Evolutionary conservation across 164 flowering plant genomes (phyloP).

Genomic region (Piper betle): DNA sequence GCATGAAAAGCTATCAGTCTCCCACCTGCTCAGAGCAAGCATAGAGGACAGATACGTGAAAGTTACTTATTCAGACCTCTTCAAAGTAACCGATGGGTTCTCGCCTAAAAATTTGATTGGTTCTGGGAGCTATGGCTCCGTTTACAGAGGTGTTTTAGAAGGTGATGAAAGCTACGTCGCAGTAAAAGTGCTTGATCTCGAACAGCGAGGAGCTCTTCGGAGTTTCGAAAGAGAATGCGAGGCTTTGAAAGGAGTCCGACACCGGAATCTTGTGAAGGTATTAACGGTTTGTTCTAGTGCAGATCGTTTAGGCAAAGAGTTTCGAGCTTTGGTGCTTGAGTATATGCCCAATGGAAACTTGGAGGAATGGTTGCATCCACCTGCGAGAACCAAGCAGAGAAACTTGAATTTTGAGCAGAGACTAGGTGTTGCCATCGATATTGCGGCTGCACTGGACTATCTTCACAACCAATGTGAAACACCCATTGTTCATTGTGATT

Average conservation of each 20-base stretch:
- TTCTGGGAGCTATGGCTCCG: slow-evolving; percentile 10
- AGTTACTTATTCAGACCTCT: slow-evolving; percentile 10
- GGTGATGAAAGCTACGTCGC: slow-evolving; percentile 1
- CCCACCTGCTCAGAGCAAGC: not conserved
- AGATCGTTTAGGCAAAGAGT: slow-evolving; percentile 9
- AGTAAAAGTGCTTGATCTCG: slow-evolving; percentile 13
- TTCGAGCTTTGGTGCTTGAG: slow-evolving; percentile 12
- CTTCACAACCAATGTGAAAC: slow-evolving; percentile 17
- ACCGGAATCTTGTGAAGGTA: slow-evolving; percentile 12
- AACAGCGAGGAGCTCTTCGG: slow-evolving; percentile 10
- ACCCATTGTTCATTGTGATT: slow-evolving; percentile 10
- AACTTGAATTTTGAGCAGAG: slow-evolving; percentile 15
- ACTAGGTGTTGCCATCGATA: slow-evolving; percentile 21
- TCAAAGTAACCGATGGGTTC: slow-evolving; percentile 10
- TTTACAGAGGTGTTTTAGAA: slow-evolving; percentile 7
- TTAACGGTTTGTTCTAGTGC: slow-evolving; percentile 9
- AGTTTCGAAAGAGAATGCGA: slow-evolving; percentile 15
- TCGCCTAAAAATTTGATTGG: slow-evolving; percentile 8
- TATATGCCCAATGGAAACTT: slow-evolving; percentile 15
- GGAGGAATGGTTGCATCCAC: slow-evolving; percentile 13
- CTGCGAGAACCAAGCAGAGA: not conserved
- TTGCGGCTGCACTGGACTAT: slow-evolving; percentile 24
- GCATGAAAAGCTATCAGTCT: not conserved
- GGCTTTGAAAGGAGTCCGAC: slow-evolving; percentile 3
- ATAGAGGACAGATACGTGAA: not conserved